phyloP scores from a whole-genome alignment of 805 yeast species.

The Alloascoidea africana region DNA sequence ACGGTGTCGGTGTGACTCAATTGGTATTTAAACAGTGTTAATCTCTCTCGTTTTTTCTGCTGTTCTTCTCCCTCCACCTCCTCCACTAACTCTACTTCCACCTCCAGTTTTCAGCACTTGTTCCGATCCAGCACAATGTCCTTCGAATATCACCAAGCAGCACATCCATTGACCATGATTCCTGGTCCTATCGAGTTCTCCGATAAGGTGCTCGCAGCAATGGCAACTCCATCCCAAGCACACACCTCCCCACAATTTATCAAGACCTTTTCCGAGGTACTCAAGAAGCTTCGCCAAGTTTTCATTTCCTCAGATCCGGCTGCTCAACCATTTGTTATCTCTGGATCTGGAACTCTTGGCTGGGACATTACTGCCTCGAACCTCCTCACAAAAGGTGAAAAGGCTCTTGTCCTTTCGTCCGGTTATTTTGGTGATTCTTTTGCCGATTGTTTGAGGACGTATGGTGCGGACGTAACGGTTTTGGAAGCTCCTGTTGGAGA shows the following conservation, averaged over 20 bases:
- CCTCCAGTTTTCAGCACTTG: no score
- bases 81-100: no score
- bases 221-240: slow-evolving; percentile 71
- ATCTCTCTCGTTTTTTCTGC: no score
- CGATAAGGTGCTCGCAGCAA: slow-evolving; percentile 62
- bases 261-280: slow-evolving; percentile 50
- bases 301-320: slow-evolving; percentile 51
- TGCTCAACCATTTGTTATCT: slow-evolving; percentile 70
- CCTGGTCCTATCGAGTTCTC: slow-evolving; percentile 86
- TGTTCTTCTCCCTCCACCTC: no score
- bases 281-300: slow-evolving; percentile 53
- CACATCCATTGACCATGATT: slow-evolving; percentile 35
- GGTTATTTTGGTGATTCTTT: slow-evolving; percentile 68
- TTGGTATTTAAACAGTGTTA: no score
- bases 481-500: slow-evolving; percentile 58
- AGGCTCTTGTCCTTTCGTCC: slow-evolving; percentile 70
- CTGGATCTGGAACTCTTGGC: slow-evolving; percentile 91
- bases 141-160: slow-evolving; percentile 10
- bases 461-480: slow-evolving; percentile 64
- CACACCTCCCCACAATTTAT: slow-evolving; percentile 83
- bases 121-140: no score
- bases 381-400: slow-evolving; percentile 46
- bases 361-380: slow-evolving; percentile 87
- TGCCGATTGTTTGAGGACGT: slow-evolving; percentile 57
- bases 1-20: no score